phyloP scores from a whole-genome alignment of 1,284 basidiomycete genomes.

The Salmacisia buchloeana region DNA sequence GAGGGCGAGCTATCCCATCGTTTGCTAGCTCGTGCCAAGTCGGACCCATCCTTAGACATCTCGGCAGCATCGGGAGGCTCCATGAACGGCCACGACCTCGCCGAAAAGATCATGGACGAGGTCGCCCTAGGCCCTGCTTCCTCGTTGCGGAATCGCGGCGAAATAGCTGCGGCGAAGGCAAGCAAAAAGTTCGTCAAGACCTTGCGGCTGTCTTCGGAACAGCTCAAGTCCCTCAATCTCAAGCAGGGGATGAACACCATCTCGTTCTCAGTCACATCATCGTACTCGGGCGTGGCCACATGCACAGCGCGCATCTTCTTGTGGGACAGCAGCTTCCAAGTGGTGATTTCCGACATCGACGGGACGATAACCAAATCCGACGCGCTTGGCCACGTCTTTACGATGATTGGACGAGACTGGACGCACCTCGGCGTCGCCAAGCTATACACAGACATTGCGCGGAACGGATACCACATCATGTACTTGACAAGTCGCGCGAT shows the following conservation, averaged over 20 bases:
- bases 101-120: slow-evolving; percentile 3
- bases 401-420: slow-evolving; percentile 99
- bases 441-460: slow-evolving; percentile 87
- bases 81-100: not conserved
- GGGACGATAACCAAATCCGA: slow-evolving; percentile 95
- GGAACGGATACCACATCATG: slow-evolving; percentile 97
- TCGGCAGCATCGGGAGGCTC: not conserved
- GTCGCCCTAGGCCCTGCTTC: not conserved
- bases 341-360: slow-evolving; percentile 96
- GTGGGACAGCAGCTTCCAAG: slow-evolving; percentile 82
- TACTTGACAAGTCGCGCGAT: slow-evolving; percentile 97
- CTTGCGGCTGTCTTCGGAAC: slow-evolving; percentile 74
- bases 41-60: not conserved
- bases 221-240: slow-evolving; percentile 66
- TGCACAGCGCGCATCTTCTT: slow-evolving; percentile 91
- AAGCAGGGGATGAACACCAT: slow-evolving; percentile 85
- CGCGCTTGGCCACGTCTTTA: slow-evolving; percentile 92
- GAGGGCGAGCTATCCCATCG: not conserved
- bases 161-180: slow-evolving; percentile 5
- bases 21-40: slow-evolving; percentile 1
- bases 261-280: slow-evolving; percentile 79
- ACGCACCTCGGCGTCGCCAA: slow-evolving; percentile 97
- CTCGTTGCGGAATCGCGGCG: slow-evolving; percentile 3
- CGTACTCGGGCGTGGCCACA: slow-evolving; percentile 71
- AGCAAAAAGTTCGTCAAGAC: slow-evolving; percentile 82